phyloP scores from a whole-genome alignment of 768 basidiomycete genomes.

The Russula virescens region DNA sequence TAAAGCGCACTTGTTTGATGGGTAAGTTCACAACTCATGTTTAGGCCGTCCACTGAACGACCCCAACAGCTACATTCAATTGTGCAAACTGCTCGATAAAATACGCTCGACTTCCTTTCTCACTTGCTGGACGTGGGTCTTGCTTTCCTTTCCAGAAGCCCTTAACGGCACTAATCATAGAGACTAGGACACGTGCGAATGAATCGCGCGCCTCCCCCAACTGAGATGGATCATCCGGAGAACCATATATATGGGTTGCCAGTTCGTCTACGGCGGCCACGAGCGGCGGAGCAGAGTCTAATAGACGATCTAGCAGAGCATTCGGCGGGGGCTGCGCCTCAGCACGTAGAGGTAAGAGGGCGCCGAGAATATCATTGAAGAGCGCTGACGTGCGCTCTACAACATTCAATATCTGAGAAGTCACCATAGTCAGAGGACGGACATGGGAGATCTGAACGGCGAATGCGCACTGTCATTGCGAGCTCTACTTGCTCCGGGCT shows the following conservation, averaged over 20 bases:
- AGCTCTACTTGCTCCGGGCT: constrained; percentile 14
- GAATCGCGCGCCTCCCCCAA: constrained; percentile 10
- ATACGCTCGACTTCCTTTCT: constrained; percentile 13
- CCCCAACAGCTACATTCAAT: constrained; percentile 13
- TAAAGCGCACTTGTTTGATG: too few relatives aligned
- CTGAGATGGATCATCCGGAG: neutral
- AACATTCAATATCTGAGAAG: constrained; percentile 9
- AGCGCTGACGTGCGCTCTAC: constrained; percentile 7
- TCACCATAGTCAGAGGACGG: neutral
- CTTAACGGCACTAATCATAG: constrained; percentile 15
- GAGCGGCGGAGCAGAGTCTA: constrained; percentile 18
- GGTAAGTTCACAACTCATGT: neutral
- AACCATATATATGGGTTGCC: constrained; percentile 12
- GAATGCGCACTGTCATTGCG: constrained; percentile 14
- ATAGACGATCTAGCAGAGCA: constrained; percentile 14
- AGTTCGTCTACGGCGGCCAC: constrained; percentile 19
- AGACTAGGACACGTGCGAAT: constrained; percentile 13
- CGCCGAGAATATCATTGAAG: constrained; percentile 1
- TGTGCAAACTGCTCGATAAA: constrained; percentile 10
- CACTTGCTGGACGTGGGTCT: neutral
- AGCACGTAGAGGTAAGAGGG: constrained; percentile 3
- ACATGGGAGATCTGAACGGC: neutral
- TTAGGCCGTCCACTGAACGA: constrained; percentile 5
- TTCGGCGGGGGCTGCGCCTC: neutral
- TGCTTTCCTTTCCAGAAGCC: constrained; percentile 17